Evolutionary conservation across 78 protist species (phyloP), one percentile per base, ranked within the genome.

Genomic region (Reticulomyxa filosa): DNA sequence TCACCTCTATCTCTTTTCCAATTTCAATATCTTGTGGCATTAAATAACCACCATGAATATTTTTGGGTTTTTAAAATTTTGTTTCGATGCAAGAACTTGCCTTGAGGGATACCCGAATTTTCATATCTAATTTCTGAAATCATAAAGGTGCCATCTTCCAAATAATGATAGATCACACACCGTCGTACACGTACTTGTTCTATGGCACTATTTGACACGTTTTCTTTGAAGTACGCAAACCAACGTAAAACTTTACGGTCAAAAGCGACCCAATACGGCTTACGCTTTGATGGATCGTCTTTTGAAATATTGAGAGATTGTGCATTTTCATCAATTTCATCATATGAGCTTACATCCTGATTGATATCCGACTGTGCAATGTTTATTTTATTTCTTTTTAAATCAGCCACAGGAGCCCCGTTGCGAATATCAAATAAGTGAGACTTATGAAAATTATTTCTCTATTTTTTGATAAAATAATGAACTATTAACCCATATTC

Each of bases 31-130:
- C 83, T 22, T 38, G 48, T 36, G 23, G 26, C 30, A 17, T 0
- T 4, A 7, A 38, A 0, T 2, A 7, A 22, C 25, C n/a, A n/a
- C n/a, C n/a, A n/a, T n/a, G n/a, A n/a, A n/a, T n/a, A 25, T 22
- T 33, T 26, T 65, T 23, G 62, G 7, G 25, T 52, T 11, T 11
- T 11, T 25, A 27, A 5, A 2, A 74, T n/a, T 6, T 29, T 32
- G 4, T 70, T 72, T 17, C 82, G 62, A 38, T 37, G 17, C 34
- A 77, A 33, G 73, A 66, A 64, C 30, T 32, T 4, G 26, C 82
- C 82, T 46, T 77, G 82, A 1, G 82, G 74, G 17, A 71, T 52
- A 2, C 82, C 82, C 46, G 63, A 38, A 50, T 71, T 71, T 55
- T 55, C 69, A 0, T 53, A 38, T 7, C 37, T 22, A 26, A 51